Base-by-base conservation (phyloP, 176 grass and related monocot species). In the Oryza nivara region DNA sequence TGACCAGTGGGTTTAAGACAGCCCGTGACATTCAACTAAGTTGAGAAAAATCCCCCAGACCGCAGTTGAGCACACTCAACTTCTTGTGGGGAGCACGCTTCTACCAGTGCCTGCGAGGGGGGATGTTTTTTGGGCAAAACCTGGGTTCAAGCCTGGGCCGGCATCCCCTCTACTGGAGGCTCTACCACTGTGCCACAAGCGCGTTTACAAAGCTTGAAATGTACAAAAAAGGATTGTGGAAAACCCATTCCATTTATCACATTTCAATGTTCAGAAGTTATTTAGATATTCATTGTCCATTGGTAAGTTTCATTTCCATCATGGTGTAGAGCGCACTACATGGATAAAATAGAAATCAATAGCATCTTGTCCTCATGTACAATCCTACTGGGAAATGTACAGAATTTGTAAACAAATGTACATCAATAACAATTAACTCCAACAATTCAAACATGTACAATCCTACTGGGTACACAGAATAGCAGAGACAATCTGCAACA, bases 291-390 rank as follows among this genome's bases (percentile, higher is more conserved):
- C 32, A 16, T 13, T 58, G 32, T 22, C 48, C 9, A 22, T 72
- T 45, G 7, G 80, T 13, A 35, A 7, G 68, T 68, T 72, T 82
- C 49, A 82, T 82, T 15, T 41, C 49, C 68, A 82, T n/a, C 58
- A 5, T 82, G 22, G 70, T 48, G 70, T 48, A 43, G 17, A 34
- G 52, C 47, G 16, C 20, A 17, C n/a, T 64, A 45, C 56, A 74
- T 65, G 30, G 30, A 56, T 19, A 83, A 48, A 14, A 25, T 2
- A 32, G 64, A 35, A 48, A 70, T 30, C 25, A 47, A 35, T 48
- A 74, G 16, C 40, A 74, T 65, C 38, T 74, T 74, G 16, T 19
- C 11, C 5, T 25, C 40, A 83, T 80, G 77, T 8, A 41, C 40
- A 41, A 41, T 41, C 40, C 40, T 41, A 41, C 40, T 41, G 7